Conservation (phyloP, 768 basidiomycete species). For the Boletus bicolor region DNA sequence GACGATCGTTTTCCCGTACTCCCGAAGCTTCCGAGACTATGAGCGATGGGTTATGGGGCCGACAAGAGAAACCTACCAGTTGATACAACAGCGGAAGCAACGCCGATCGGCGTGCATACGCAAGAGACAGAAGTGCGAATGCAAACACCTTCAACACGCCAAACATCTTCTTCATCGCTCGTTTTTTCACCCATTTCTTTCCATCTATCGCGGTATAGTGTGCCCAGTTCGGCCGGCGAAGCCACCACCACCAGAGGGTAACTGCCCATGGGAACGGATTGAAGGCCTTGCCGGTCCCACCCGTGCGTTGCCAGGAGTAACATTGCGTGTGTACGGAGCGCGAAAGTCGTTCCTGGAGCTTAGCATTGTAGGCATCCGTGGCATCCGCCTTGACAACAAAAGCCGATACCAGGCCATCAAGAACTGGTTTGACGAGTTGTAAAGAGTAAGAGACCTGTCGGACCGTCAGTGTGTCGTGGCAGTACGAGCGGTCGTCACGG, state of each 20-base stretch:
- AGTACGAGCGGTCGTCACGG: background rate
- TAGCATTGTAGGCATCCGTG: constrained; percentile 29
- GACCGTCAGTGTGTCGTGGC: background rate
- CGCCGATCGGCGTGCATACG: constrained; percentile 6
- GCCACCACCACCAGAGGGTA: constrained; percentile 34
- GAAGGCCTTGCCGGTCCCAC: constrained; percentile 36
- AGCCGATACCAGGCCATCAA: constrained; percentile 19
- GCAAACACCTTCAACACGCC: constrained; percentile 1
- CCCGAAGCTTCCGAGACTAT: constrained; percentile 1
- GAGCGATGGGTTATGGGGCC: background rate
- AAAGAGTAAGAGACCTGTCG: constrained; percentile 27
- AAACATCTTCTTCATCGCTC: background rate
- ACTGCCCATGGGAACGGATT: constrained; percentile 40
- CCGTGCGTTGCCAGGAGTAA: constrained; percentile 41
- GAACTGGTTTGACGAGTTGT: constrained; percentile 30
- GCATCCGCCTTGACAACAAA: constrained; percentile 23
- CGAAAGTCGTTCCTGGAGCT: constrained; percentile 17
- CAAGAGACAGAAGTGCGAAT: constrained; percentile 3
- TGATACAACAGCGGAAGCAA: background rate
- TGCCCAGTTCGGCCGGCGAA: constrained; percentile 34
- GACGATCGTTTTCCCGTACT: background rate
- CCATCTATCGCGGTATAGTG: constrained; percentile 37
- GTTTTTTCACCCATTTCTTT: constrained; percentile 33
- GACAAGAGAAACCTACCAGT: background rate
- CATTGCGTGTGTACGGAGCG: constrained; percentile 29